phyloP scores from a whole-genome alignment of 495 filamentous ascomycete species.

The Aspergillus bridgeri region DNA sequence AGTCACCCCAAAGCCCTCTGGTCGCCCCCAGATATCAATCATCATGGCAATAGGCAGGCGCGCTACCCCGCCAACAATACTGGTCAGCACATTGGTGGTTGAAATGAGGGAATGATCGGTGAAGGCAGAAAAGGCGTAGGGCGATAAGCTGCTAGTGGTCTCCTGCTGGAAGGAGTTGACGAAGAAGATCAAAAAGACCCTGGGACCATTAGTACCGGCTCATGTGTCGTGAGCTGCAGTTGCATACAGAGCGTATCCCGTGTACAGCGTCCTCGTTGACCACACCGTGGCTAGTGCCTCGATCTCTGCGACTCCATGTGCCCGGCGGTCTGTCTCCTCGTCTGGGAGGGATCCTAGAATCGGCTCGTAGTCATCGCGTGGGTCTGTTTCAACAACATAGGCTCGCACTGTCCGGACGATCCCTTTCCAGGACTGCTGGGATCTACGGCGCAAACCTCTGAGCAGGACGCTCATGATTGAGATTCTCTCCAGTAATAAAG shows the following conservation, averaged over 20 bases:
- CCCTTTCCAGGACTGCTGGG: neutral
- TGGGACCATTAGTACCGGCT: neutral
- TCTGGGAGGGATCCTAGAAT: neutral
- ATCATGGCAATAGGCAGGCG: conserved; percentile 60
- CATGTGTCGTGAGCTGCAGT: neutral
- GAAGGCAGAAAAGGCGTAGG: conserved; percentile 18
- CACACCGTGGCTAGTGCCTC: conserved; percentile 7
- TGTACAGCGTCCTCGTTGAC: conserved; percentile 4
- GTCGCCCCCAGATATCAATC: conserved; percentile 56
- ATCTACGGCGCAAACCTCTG: neutral
- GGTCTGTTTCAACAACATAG: neutral
- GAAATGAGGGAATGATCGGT: conserved; percentile 20
- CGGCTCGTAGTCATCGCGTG: conserved; percentile 7
- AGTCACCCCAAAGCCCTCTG: conserved; percentile 42
- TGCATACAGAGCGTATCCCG: conserved; percentile 3
- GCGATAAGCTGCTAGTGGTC: conserved; percentile 8
- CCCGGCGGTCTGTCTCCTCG: neutral
- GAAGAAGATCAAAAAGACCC: conserved; percentile 23
- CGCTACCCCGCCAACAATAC: conserved; percentile 41
- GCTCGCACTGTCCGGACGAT: neutral
- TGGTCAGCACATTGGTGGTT: conserved; percentile 14
- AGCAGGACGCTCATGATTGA: neutral
- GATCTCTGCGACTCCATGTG: conserved; percentile 7
- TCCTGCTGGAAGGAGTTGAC: conserved; percentile 25
- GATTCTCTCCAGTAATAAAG: neutral